Evolutionary conservation across 495 filamentous ascomycete genomes (phyloP).

Genomic region (Geoglossum glabrum): DNA sequence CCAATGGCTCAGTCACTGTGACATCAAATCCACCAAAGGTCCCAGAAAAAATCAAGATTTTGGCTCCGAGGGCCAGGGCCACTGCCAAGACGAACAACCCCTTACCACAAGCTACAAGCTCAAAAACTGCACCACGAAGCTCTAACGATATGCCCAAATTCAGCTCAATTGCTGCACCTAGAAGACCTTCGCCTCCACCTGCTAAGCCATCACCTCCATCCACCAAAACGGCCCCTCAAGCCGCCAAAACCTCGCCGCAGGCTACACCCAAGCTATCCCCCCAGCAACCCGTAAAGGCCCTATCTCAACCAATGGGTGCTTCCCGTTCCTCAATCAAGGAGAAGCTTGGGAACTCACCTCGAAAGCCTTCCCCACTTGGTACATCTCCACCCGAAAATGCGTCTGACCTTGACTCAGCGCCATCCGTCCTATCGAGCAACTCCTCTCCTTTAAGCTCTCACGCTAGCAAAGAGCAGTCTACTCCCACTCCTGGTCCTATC

Average conservation of each 20-base stretch:
- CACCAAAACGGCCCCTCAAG: background rate
- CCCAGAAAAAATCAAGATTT: constrained; percentile 12
- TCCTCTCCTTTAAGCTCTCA: background rate
- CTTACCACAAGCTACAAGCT: background rate
- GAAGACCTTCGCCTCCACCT: background rate
- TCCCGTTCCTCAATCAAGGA: background rate
- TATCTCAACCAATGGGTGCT: background rate
- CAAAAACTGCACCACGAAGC: background rate
- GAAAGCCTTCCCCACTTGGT: constrained; percentile 54
- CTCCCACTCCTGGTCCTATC: background rate
- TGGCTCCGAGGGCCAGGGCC: background rate
- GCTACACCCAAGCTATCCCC: background rate
- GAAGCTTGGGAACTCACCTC: constrained; percentile 28
- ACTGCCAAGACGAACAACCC: background rate
- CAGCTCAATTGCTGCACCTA: too few species aligned
- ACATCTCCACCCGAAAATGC: constrained; percentile 60
- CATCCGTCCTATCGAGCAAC: background rate
- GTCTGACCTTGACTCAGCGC: constrained; percentile 33
- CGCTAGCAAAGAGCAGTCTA: background rate
- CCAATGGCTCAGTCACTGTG: constrained; percentile 8
- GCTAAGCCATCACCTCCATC: background rate
- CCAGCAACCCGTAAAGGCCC: background rate
- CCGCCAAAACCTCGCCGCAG: background rate
- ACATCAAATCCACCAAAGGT: constrained; percentile 18
- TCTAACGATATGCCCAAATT: background rate